These are phyloP conservation scores for Ophiostoma sp. DNA, from an alignment of 2,329 filamentous ascomycete species.

Conservation along the genomic window DNA sequence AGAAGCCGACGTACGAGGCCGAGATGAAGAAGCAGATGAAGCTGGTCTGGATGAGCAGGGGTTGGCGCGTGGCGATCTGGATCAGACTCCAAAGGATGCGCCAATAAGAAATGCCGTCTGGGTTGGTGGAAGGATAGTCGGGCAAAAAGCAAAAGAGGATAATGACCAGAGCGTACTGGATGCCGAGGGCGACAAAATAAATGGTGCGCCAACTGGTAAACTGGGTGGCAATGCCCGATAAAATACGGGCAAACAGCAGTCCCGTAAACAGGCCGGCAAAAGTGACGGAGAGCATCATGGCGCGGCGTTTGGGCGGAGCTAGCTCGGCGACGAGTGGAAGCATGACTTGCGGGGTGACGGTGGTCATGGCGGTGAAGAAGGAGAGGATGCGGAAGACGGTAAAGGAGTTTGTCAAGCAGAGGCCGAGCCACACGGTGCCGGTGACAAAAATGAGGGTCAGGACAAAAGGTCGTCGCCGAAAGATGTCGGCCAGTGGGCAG, in stretches of 20 bases:
- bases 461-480: slow-evolving; percentile 66
- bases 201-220: slow-evolving; percentile 39
- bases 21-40: slow-evolving; percentile 61
- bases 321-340: slow-evolving; percentile 74
- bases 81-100: slow-evolving; percentile 60
- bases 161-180: slow-evolving; percentile 66
- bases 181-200: slow-evolving; percentile 70
- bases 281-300: slow-evolving; percentile 63
- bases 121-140: slow-evolving; percentile 72
- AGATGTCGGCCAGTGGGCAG: slow-evolving; percentile 68
- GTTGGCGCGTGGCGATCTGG: slow-evolving; percentile 60
- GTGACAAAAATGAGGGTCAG: slow-evolving; percentile 65
- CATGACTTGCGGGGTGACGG: slow-evolving; percentile 74
- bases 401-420: slow-evolving; percentile 66
- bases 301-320: slow-evolving; percentile 65
- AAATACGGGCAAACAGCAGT: slow-evolving; percentile 64
- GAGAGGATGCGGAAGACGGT: slow-evolving; percentile 62
- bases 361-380: slow-evolving; percentile 61
- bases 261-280: slow-evolving; percentile 71
- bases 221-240: slow-evolving; percentile 20
- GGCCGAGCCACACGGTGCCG: slow-evolving; percentile 62
- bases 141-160: slow-evolving; percentile 72
- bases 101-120: slow-evolving; percentile 58
- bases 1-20: slow-evolving; percentile 49
- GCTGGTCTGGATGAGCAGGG: slow-evolving; percentile 67